phyloP scores from a whole-genome alignment of 768 basidiomycete genomes.

The Exidia glandulosa region DNA sequence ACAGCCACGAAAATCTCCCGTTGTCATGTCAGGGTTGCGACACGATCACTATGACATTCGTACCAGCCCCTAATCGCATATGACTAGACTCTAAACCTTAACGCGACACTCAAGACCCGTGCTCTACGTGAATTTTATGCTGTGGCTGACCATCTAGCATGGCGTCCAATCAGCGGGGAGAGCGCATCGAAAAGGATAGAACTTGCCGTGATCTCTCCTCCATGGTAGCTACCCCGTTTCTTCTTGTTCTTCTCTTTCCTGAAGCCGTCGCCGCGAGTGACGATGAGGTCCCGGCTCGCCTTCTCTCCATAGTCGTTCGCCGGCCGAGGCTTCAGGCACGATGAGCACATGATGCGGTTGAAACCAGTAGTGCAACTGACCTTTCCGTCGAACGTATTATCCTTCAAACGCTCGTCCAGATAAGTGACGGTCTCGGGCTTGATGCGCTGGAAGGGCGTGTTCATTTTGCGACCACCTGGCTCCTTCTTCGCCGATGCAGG shows the following conservation, averaged over 20 bases:
- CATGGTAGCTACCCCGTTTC: conserved; percentile 87
- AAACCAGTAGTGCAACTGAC: conserved; percentile 29
- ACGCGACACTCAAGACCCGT: too few species aligned
- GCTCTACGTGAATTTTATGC: conserved; percentile 70
- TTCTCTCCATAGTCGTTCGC: conserved; percentile 77
- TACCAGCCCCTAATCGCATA: too few species aligned
- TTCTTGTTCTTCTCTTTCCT: conserved; percentile 99
- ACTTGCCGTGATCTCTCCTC: conserved; percentile 88
- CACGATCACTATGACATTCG: too few species aligned
- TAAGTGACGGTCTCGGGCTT: conserved; percentile 49
- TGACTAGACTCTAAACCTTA: too few species aligned
- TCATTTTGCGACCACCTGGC: conserved; percentile 23
- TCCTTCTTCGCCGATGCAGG: conserved; percentile 4
- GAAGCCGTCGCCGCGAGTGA: conserved; percentile 90
- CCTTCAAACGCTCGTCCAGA: conserved; percentile 36
- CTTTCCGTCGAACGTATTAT: conserved; percentile 77
- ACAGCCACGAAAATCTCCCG: too few species aligned
- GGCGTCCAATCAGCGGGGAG: not conserved
- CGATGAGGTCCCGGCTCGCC: conserved; percentile 79
- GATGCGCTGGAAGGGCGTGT: conserved; percentile 72
- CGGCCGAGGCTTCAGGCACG: conserved; percentile 16
- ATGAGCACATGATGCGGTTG: conserved; percentile 1
- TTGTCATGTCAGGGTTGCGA: too few species aligned
- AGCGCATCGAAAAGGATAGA: not conserved
- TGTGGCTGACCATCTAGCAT: conserved; percentile 64